phyloP scores from a whole-genome alignment of 2,329 filamentous ascomycete genomes.

The Sphaerulina populicola region DNA sequence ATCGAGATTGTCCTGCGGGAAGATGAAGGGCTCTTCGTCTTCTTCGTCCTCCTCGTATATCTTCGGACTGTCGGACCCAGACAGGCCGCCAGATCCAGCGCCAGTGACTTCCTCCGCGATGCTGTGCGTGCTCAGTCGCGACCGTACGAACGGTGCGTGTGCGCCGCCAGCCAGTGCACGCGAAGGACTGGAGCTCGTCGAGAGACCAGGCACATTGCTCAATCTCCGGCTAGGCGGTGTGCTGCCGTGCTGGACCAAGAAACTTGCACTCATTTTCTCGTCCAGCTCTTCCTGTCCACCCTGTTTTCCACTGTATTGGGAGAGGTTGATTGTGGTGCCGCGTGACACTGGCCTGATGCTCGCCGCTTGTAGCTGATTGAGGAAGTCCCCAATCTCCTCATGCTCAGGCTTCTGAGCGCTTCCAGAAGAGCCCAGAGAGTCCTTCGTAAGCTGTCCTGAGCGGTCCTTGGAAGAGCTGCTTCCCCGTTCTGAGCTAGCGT shows the following conservation, averaged over 20 bases:
- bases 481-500: slow-evolving; percentile 70
- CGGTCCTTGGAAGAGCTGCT: slow-evolving; percentile 53
- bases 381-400: slow-evolving; percentile 85
- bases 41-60: slow-evolving; percentile 21
- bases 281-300: slow-evolving; percentile 72
- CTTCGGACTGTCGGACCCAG: slow-evolving; percentile 20
- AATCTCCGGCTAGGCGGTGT: slow-evolving; percentile 69
- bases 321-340: slow-evolving; percentile 42
- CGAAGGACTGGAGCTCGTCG: slow-evolving; percentile 80
- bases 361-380: slow-evolving; percentile 57
- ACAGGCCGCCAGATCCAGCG: slow-evolving; percentile 20
- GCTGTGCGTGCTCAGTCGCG: slow-evolving; percentile 83
- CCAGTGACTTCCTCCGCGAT: slow-evolving; percentile 52
- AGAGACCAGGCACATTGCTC: slow-evolving; percentile 57
- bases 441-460: slow-evolving; percentile 45
- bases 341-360: slow-evolving; percentile 42
- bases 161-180: slow-evolving; percentile 55
- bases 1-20: slow-evolving; percentile 22
- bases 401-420: slow-evolving; percentile 64
- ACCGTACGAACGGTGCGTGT: slow-evolving; percentile 88
- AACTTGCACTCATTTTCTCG: slow-evolving; percentile 86
- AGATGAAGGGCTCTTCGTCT: slow-evolving; percentile 28
- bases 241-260: slow-evolving; percentile 73
- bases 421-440: slow-evolving; percentile 56
- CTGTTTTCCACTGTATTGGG: slow-evolving; percentile 78